phyloP scores from a whole-genome alignment of 164 flowering plant genomes.

The Amborella trichopoda region DNA sequence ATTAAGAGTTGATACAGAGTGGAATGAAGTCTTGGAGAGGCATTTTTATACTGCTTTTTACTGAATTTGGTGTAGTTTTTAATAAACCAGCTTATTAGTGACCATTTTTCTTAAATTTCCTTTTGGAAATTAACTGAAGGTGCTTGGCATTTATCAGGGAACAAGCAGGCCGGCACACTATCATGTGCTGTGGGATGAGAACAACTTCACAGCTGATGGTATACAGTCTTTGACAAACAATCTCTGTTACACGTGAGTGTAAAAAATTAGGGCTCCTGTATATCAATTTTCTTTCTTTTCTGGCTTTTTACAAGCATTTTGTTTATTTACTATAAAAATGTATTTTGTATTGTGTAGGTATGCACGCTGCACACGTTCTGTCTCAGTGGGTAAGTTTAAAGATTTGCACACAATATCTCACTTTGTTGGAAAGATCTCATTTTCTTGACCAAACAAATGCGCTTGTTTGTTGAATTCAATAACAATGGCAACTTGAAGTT shows the following conservation, averaged over 20 bases:
- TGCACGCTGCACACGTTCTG: constrained; percentile 82
- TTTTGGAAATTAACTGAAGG: background rate
- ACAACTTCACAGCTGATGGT: constrained; percentile 45
- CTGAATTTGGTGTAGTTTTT: no score
- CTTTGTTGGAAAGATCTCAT: no score
- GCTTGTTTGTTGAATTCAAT: no score
- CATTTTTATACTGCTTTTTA: no score
- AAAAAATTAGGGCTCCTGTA: background rate
- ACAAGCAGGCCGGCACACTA: constrained; percentile 76
- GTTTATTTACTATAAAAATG: no score
- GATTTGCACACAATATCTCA: no score
- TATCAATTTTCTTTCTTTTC: background rate
- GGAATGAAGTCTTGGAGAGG: no score
- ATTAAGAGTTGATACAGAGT: no score
- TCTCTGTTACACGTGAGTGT: constrained; percentile 61
- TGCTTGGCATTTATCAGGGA: constrained; percentile 26
- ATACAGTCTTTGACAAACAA: constrained; percentile 54
- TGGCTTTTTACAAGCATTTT: background rate
- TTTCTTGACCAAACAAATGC: no score
- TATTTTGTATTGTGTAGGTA: constrained; percentile 29
- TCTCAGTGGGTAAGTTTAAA: constrained; percentile 62
- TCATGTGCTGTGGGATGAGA: constrained; percentile 75
- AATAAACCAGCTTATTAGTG: no score
- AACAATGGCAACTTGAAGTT: no score
- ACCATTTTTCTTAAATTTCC: no score